Conservation (phyloP, 352 stramenopile genomes). For the Phytophthora vignae region DNA sequence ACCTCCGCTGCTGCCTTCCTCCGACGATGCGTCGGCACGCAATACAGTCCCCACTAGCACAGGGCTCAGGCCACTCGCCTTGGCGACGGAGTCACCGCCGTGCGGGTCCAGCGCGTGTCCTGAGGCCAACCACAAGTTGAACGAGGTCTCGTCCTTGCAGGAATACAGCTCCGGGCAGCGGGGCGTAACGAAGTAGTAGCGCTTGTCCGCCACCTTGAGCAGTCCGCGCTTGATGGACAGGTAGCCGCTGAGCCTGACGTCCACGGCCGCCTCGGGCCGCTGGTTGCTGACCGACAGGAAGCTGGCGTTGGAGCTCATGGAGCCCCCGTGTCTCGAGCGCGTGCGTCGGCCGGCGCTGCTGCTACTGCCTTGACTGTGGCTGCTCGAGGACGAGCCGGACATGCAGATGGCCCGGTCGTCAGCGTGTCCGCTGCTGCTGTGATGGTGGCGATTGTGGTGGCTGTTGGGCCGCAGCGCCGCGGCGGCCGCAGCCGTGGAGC, state of each 20-base stretch:
- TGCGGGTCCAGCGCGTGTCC: conserved; percentile 47
- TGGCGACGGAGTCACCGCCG: conserved; percentile 30
- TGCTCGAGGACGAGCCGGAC: conserved; percentile 27
- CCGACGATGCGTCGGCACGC: conserved; percentile 46
- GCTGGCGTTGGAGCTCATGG: conserved; percentile 28
- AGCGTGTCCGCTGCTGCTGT: not conserved
- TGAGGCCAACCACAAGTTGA: conserved; percentile 65
- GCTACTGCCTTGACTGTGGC: conserved; percentile 11
- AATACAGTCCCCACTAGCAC: conserved; percentile 61
- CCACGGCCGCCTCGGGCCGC: conserved; percentile 36
- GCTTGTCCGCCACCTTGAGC: conserved; percentile 70
- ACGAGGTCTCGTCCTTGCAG: conserved; percentile 73
- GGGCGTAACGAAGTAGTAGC: conserved; percentile 68
- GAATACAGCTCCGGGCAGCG: conserved; percentile 54
- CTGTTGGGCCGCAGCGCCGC: conserved; percentile 3
- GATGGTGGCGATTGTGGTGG: not conserved
- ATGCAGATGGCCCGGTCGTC: conserved; percentile 16
- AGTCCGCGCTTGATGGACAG: conserved; percentile 56
- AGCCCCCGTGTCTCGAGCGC: conserved; percentile 26
- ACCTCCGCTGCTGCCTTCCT: conserved; percentile 37
- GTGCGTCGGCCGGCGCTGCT: conserved; percentile 19
- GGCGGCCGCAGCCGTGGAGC: not conserved
- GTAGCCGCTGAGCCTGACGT: conserved; percentile 56
- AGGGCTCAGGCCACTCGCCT: conserved; percentile 41
- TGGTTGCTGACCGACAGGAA: conserved; percentile 18